A percentile compares a stretch with the other conserved stretches of the same genome.
Conservation (phyloP, 2,329 filamentous ascomycete species). For the Calonectria pseudoturangicola region DNA sequence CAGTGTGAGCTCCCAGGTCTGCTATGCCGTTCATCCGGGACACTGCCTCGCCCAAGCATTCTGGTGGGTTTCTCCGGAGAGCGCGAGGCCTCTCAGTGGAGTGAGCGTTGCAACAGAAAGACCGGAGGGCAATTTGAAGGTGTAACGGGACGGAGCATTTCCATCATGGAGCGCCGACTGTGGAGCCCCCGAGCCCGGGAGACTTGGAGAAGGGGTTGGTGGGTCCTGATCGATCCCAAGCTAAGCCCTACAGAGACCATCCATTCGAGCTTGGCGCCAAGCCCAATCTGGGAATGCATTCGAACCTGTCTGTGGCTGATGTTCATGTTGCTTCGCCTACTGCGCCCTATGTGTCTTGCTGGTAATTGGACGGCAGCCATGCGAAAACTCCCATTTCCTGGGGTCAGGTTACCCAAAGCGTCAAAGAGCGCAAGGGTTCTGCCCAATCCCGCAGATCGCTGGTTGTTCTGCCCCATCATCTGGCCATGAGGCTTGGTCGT, state of each 20-base stretch:
- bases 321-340: neutral
- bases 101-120: neutral
- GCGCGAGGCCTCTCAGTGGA: constrained; percentile 21
- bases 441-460: constrained; percentile 6
- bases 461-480: constrained; percentile 1
- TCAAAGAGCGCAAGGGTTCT: too few relatives aligned
- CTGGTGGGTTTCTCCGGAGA: neutral
- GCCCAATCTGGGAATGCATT: constrained; percentile 33
- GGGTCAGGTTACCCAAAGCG: too few relatives aligned
- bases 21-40: constrained; percentile 27
- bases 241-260: constrained; percentile 35
- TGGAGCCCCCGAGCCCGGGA: constrained; percentile 33
- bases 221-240: neutral
- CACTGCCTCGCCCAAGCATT: constrained; percentile 17
- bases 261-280: constrained; percentile 37
- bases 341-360: constrained; percentile 18
- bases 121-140: neutral
- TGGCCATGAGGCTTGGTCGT: constrained; percentile 24
- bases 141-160: constrained; percentile 14
- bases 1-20: neutral
- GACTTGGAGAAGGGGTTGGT: neutral
- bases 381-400: constrained; percentile 16
- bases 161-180: constrained; percentile 6
- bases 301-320: constrained; percentile 14
- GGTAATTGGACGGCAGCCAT: constrained; percentile 24